Conservation (phyloP, 768 basidiomycete species). For the Boletus vermiculosoides region DNA sequence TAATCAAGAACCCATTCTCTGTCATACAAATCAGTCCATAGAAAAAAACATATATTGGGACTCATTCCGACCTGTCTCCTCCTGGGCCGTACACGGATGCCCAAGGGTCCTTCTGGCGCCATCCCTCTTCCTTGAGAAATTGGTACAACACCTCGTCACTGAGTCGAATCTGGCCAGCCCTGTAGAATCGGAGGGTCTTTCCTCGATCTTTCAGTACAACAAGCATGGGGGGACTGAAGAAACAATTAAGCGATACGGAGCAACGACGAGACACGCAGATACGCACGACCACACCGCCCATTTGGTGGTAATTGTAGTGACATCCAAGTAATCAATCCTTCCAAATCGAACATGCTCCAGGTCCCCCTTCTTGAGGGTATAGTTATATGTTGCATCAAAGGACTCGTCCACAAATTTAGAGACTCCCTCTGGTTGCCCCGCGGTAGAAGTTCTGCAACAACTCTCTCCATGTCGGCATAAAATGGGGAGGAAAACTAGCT, state of each 20-base stretch:
- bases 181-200: constrained; percentile 78
- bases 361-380: constrained; percentile 55
- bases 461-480: not conserved
- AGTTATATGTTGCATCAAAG: constrained; percentile 75
- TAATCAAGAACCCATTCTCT: constrained; percentile 72
- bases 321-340: constrained; percentile 84
- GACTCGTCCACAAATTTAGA: constrained; percentile 69
- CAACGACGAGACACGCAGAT: not conserved
- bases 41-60: not conserved
- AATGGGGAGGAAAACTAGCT: constrained; percentile 25
- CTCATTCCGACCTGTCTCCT: constrained; percentile 56
- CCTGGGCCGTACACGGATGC: constrained; percentile 67
- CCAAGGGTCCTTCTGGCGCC: constrained; percentile 69
- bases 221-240: constrained; percentile 67
- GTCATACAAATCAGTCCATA: constrained; percentile 8
- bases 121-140: constrained; percentile 65
- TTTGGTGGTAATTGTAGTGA: constrained; percentile 78
- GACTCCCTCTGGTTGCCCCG: constrained; percentile 57
- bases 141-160: constrained; percentile 57
- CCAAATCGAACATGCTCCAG: constrained; percentile 76
- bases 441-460: constrained; percentile 53
- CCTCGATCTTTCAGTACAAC: constrained; percentile 73
- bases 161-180: constrained; percentile 59
- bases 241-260: not conserved
- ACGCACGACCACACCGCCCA: constrained; percentile 85